These are phyloP conservation scores for Diospyros lotus DNA, from an alignment of 148 eudicot genomes.

Conservation along the genomic window DNA sequence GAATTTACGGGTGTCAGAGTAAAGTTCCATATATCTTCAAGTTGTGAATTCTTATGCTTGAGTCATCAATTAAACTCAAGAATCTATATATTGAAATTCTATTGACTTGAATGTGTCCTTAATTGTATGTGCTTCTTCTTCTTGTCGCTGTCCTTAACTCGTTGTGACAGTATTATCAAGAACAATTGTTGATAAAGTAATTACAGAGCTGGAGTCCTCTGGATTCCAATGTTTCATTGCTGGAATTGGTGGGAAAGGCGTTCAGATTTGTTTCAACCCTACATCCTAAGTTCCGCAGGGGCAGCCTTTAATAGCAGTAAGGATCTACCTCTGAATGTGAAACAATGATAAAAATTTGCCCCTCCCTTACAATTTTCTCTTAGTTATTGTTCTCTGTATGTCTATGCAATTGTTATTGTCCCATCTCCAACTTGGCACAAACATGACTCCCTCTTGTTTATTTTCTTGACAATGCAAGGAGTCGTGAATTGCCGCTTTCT, in stretches of 20 bases:
- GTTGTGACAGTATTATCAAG: slow-evolving; percentile 50
- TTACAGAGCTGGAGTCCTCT: slow-evolving; percentile 59
- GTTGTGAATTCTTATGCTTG: not conserved
- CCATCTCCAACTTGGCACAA: not conserved
- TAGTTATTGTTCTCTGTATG: not conserved
- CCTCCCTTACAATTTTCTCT: not conserved
- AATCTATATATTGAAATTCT: not conserved
- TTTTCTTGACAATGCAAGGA: not conserved
- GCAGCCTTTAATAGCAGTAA: not conserved
- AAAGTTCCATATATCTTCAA: not conserved
- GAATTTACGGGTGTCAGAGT: not conserved
- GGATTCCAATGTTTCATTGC: slow-evolving; percentile 84
- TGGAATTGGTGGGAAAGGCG: slow-evolving; percentile 72
- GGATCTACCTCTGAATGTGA: slow-evolving; percentile 5
- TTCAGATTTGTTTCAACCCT: slow-evolving; percentile 51
- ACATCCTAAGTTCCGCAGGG: slow-evolving; percentile 17
- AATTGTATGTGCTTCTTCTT: slow-evolving; percentile 13
- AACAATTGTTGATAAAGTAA: slow-evolving; percentile 64
- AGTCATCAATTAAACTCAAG: not conserved
- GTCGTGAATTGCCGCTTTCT: not conserved
- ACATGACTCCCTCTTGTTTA: not conserved
- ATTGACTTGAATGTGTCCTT: slow-evolving; percentile 27
- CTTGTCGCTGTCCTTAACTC: too few species aligned
- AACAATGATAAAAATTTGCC: not conserved
- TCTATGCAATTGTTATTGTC: not conserved